Evolutionary conservation across 371 early-diverging fungal genomes (phyloP).

Genomic region (Syncephalis plumigaleata): DNA sequence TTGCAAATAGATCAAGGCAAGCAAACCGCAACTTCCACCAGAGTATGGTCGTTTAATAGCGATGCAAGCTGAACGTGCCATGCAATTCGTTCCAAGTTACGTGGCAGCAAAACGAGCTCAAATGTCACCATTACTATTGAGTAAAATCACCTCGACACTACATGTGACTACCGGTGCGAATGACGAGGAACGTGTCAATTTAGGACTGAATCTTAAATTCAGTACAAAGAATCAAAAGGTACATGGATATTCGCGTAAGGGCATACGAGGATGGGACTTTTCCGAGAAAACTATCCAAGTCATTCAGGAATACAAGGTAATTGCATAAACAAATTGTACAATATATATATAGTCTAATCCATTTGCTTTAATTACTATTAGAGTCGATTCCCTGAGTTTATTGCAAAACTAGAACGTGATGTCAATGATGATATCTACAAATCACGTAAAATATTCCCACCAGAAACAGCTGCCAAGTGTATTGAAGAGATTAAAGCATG

Average conservation of each 20-base stretch:
- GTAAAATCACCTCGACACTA: slow-evolving; percentile 69
- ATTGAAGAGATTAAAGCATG: slow-evolving; percentile 40
- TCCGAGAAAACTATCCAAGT: slow-evolving; percentile 55
- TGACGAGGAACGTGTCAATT: slow-evolving; percentile 30
- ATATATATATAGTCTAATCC: no score
- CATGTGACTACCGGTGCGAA: slow-evolving; percentile 21
- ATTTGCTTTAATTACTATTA: no score
- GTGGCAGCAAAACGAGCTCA: slow-evolving; percentile 39
- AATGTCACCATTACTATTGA: slow-evolving; percentile 40
- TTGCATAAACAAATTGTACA: neutral
- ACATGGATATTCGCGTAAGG: slow-evolving; percentile 66
- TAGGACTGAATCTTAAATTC: slow-evolving; percentile 83
- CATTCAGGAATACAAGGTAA: slow-evolving; percentile 43
- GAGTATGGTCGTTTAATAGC: slow-evolving; percentile 18
- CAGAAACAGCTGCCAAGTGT: slow-evolving; percentile 17
- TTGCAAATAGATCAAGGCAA: slow-evolving; percentile 4
- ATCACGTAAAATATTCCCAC: slow-evolving; percentile 34
- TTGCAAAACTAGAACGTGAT: slow-evolving; percentile 31
- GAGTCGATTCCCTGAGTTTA: slow-evolving; percentile 43
- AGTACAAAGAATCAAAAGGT: slow-evolving; percentile 73
- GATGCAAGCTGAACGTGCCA: slow-evolving; percentile 7
- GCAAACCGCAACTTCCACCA: slow-evolving; percentile 36
- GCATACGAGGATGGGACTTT: slow-evolving; percentile 68
- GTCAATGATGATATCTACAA: slow-evolving; percentile 23
- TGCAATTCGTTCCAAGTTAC: slow-evolving; percentile 42